Percentiles rank a stretch among this genome's conserved stretches.
These are phyloP conservation scores for Cocos nucifera DNA, from an alignment of 176 grass and related monocot genomes.

Conservation along the genomic window DNA sequence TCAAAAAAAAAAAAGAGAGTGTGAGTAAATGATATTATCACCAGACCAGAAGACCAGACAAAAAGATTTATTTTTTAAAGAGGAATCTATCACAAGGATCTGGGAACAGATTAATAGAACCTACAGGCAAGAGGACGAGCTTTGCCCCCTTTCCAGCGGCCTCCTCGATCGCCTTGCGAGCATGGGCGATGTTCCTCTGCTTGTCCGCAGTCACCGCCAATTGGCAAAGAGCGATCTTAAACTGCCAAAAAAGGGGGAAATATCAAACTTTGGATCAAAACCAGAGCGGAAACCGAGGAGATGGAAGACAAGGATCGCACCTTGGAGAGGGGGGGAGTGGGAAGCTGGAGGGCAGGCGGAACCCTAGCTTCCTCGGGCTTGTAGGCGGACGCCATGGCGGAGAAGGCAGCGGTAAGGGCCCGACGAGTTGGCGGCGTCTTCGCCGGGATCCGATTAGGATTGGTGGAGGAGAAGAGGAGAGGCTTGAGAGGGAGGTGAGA, in stretches of 20 bases:
- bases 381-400: conserved; percentile 16
- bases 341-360: conserved; percentile 16
- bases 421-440: neutral
- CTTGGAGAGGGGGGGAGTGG: conserved; percentile 12
- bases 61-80: conserved; percentile 1
- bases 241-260: conserved; percentile 38
- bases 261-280: too few relatives aligned
- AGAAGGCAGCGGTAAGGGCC: neutral
- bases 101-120: neutral
- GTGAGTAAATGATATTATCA: neutral
- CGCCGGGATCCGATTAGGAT: neutral
- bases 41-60: neutral
- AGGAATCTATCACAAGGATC: neutral
- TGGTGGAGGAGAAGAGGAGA: neutral
- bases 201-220: conserved; percentile 75
- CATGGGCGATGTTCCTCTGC: conserved; percentile 66
- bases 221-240: conserved; percentile 93
- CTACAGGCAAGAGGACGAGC: conserved; percentile 84
- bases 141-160: conserved; percentile 67
- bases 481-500: neutral
- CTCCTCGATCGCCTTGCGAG: conserved; percentile 60
- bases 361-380: conserved; percentile 19
- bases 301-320: neutral
- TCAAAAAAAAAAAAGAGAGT: neutral
- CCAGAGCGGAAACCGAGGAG: neutral